Conservation (phyloP, 2,329 filamentous ascomycete species). For the Hypoxylon sp. region DNA sequence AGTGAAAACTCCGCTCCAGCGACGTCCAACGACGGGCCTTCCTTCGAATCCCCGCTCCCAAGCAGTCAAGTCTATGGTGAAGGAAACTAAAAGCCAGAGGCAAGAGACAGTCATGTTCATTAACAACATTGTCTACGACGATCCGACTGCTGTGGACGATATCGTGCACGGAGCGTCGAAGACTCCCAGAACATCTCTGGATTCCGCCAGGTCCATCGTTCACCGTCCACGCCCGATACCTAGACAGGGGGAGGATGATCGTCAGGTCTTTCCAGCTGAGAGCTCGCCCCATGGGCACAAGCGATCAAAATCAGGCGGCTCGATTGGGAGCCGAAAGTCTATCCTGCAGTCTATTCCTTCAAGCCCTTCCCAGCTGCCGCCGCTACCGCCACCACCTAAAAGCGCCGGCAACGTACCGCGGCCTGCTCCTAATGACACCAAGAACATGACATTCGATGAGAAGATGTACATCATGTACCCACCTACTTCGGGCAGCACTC, state of each 20-base stretch:
- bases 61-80: slow-evolving; percentile 43
- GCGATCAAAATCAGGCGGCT: slow-evolving; percentile 59
- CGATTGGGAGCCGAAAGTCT: slow-evolving; percentile 55
- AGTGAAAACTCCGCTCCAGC: slow-evolving; percentile 52
- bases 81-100: slow-evolving; percentile 43
- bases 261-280: slow-evolving; percentile 58
- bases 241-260: slow-evolving; percentile 55
- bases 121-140: slow-evolving; percentile 63
- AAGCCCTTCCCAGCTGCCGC: slow-evolving; percentile 59
- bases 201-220: slow-evolving; percentile 54
- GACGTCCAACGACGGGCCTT: slow-evolving; percentile 56
- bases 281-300: slow-evolving; percentile 52
- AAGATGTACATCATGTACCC: slow-evolving; percentile 63
- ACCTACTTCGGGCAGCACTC: slow-evolving; percentile 43
- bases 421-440: slow-evolving; percentile 60
- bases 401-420: slow-evolving; percentile 50
- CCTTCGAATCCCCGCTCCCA: slow-evolving; percentile 57
- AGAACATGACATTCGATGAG: slow-evolving; percentile 66
- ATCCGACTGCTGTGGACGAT: slow-evolving; percentile 57
- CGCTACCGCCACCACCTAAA: slow-evolving; percentile 58
- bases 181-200: slow-evolving; percentile 34
- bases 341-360: slow-evolving; percentile 54
- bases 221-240: slow-evolving; percentile 65
- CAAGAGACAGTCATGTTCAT: slow-evolving; percentile 63
- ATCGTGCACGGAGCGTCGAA: slow-evolving; percentile 57